phyloP scores from a whole-genome alignment of 805 yeast genomes.

The Priceomyces haplophilus region DNA sequence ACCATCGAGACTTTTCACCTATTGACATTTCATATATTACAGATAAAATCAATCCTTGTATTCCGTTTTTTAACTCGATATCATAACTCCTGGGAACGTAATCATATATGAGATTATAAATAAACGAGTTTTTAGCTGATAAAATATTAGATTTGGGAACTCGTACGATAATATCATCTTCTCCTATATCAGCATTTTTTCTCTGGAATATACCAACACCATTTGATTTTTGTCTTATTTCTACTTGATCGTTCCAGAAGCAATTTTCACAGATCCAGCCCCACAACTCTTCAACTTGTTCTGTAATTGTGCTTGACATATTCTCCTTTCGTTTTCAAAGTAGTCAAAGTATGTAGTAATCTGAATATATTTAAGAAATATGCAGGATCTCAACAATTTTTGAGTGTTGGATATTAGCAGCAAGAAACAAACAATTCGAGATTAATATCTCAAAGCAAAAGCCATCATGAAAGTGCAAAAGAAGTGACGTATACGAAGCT shows the following conservation, averaged over 20 bases:
- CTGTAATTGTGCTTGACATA: constrained; percentile 4
- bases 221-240: constrained; percentile 46
- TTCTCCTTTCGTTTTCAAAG: neutral
- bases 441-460: too few species aligned
- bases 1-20: constrained; percentile 79
- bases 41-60: constrained; percentile 63
- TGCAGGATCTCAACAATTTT: constrained; percentile 2
- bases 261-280: constrained; percentile 61
- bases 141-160: constrained; percentile 61
- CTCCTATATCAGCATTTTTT: constrained; percentile 23
- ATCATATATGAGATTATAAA: constrained; percentile 67
- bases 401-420: too few species aligned
- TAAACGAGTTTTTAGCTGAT: constrained; percentile 54
- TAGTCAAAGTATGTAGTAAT: too few species aligned
- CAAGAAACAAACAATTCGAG: too few species aligned
- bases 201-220: constrained; percentile 75
- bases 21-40: constrained; percentile 67
- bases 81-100: constrained; percentile 22
- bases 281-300: neutral
- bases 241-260: constrained; percentile 50
- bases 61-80: constrained; percentile 48
- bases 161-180: constrained; percentile 44
- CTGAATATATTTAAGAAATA: neutral
- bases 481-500: too few species aligned
- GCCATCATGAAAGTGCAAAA: too few species aligned